Percentiles rank a stretch among this genome's conserved stretches.
Evolutionary conservation across 306 rosid species (phyloP).

Genomic region (Sesbania bispinosa): DNA sequence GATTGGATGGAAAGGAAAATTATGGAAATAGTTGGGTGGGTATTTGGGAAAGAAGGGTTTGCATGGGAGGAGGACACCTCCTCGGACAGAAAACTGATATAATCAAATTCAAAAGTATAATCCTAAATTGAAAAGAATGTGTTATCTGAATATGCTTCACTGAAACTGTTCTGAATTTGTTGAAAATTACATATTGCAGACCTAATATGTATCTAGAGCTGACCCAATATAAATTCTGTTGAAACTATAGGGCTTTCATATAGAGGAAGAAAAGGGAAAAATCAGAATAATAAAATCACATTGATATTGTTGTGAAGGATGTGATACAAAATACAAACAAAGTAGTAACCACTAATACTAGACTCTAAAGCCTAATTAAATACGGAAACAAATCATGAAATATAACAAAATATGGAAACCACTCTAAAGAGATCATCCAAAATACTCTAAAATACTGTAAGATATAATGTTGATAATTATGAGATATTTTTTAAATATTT

Average conservation of each 20-base stretch:
- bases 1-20: not conserved
- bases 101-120: not conserved
- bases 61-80: not conserved
- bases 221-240: not conserved
- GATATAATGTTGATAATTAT: too few species aligned
- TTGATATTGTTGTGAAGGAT: not conserved
- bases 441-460: too few species aligned
- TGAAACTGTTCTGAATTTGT: too few species aligned
- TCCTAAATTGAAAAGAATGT: not conserved
- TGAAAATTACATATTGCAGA: too few species aligned
- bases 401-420: not conserved
- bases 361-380: not conserved
- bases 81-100: not conserved
- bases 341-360: not conserved
- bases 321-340: not conserved
- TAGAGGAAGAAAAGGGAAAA: not conserved
- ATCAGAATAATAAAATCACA: too few species aligned
- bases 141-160: not conserved
- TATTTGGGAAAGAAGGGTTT: not conserved
- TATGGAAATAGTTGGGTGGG: not conserved
- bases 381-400: not conserved
- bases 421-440: too few species aligned
- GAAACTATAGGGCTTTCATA: not conserved
- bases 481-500: not conserved
- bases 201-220: not conserved